Conservation (phyloP, 768 basidiomycete genomes). For the Phylloporus sp. region DNA sequence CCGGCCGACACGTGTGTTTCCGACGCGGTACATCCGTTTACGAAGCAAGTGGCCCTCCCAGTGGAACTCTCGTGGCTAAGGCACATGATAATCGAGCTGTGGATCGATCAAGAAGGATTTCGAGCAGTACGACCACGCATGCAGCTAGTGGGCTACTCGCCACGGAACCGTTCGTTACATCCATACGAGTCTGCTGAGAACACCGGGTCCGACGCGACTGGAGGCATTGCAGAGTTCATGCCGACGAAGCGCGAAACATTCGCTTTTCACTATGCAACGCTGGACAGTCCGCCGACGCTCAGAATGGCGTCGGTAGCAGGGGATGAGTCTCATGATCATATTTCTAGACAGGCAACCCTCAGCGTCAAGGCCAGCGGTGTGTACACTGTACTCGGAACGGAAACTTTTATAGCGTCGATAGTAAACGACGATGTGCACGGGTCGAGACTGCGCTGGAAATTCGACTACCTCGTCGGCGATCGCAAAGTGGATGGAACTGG, state of each 20-base stretch:
- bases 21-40: constrained; percentile 4
- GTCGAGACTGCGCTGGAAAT: constrained; percentile 60
- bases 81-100: constrained; percentile 50
- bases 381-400: constrained; percentile 67
- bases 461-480: constrained; percentile 74
- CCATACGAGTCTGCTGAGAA: constrained; percentile 26
- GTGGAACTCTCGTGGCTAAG: constrained; percentile 49
- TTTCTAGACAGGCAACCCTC: constrained; percentile 71
- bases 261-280: constrained; percentile 65
- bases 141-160: constrained; percentile 50
- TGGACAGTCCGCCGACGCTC: constrained; percentile 65
- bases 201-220: constrained; percentile 31
- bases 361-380: constrained; percentile 66
- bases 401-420: constrained; percentile 33
- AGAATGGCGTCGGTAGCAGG: constrained; percentile 62
- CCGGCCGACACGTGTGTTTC: constrained; percentile 1
- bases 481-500: constrained; percentile 43
- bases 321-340: constrained; percentile 67
- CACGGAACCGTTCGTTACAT: constrained; percentile 25
- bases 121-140: constrained; percentile 57
- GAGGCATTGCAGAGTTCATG: constrained; percentile 59
- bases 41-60: constrained; percentile 28
- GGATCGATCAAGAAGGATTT: constrained; percentile 84
- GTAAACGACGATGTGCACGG: constrained; percentile 17
- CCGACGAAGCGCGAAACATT: constrained; percentile 55